Evolutionary conservation across 441 rosid species (phyloP), one percentile per base, ranked within the genome.

Genomic region (Flueggea neowawraea): DNA sequence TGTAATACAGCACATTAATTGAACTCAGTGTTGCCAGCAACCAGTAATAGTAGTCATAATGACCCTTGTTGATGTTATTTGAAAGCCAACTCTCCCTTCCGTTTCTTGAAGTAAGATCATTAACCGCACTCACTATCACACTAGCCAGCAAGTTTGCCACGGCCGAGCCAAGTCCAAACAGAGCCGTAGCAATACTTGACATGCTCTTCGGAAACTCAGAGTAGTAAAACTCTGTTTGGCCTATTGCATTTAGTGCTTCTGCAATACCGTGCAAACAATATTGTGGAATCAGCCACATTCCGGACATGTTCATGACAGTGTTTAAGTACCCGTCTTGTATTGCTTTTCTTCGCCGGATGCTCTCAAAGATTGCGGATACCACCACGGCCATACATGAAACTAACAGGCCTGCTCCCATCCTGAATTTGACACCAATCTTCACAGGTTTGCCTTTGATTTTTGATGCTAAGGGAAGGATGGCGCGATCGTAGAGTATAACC

Each of bases 211-310:
- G 98, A 56, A 94, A 78, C 87, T 94, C 93, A 0, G 87, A 74
- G 54, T 94, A 94, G 71, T 76, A 94, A 61, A 90, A 94, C 78
- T 90, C 98, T 0, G 87, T 88, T 63, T 90, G 98, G 14, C 90
- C 96, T 12, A 94, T 89, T 10, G 84, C 91, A 5, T 80, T 82
- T 8, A 90, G 78, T 12, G 96, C 97, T 69, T 90, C 96, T 0
- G 96, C 97, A 2, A 93, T 64, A 22, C 95, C 98, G 22, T 67
- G 74, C 67, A 93, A 45, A 69, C 82, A 78, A 57, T 82, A 77
- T 45, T 88, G 97, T 0, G 96, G 98, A 28, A 80, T 86, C 0
- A 90, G 88, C 97, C 98, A 93, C 82, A 84, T 74, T 0, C 96
- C 98, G 1, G 97, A 85, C 81, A 90, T 84, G 63, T 65, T 39